These are phyloP conservation scores for Beauveria asiatica DNA, from an alignment of 2,329 filamentous ascomycete genomes.

Conservation along the genomic window DNA sequence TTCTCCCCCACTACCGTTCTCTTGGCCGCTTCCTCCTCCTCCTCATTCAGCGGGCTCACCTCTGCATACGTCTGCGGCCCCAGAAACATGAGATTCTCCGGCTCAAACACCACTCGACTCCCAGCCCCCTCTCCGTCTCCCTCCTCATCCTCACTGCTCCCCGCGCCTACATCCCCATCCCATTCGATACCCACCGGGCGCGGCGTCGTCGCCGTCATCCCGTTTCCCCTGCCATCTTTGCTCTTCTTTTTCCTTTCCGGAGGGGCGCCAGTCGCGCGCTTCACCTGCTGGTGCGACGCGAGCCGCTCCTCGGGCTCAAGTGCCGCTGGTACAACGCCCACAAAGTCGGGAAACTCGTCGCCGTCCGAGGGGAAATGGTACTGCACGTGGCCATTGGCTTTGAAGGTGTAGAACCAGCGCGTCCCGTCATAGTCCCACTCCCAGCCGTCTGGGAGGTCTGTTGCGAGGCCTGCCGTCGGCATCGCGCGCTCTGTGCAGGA, in stretches of 20 bases:
- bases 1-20: constrained; percentile 17
- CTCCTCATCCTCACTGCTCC: constrained; percentile 23
- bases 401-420: constrained; percentile 51
- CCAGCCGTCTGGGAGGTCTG: constrained; percentile 43
- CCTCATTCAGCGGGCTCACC: constrained; percentile 33
- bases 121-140: constrained; percentile 25
- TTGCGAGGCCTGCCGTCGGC: neutral
- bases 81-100: constrained; percentile 45
- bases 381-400: constrained; percentile 43
- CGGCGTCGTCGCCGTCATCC: constrained; percentile 25
- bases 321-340: constrained; percentile 30
- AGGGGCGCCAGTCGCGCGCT: constrained; percentile 21
- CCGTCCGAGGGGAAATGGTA: constrained; percentile 49
- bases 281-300: constrained; percentile 42
- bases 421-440: constrained; percentile 48
- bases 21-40: constrained; percentile 27
- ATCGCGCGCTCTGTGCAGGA: neutral
- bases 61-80: constrained; percentile 38
- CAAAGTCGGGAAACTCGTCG: constrained; percentile 49
- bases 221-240: constrained; percentile 12
- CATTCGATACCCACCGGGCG: constrained; percentile 18
- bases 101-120: constrained; percentile 36
- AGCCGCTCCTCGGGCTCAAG: constrained; percentile 45
- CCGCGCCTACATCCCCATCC: constrained; percentile 25
- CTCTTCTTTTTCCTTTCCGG: constrained; percentile 6